These are phyloP conservation scores for Apiospora sp. DNA, from an alignment of 2,329 filamentous ascomycete genomes.

Conservation along the genomic window DNA sequence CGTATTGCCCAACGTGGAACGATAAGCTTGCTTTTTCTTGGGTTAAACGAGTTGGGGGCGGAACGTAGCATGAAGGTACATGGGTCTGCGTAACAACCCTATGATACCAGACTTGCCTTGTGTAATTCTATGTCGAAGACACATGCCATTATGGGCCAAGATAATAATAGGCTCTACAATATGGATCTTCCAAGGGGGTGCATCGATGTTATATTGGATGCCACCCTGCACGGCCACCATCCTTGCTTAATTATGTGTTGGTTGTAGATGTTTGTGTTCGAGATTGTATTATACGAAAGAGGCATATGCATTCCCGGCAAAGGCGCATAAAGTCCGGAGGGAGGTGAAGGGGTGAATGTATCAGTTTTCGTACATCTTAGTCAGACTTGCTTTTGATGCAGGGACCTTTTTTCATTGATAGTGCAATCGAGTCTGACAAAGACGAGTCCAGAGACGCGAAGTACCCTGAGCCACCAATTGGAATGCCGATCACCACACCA, in stretches of 20 bases:
- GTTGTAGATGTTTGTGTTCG: neutral
- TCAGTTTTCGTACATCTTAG: neutral
- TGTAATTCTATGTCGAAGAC: no score
- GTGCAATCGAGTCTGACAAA: no score
- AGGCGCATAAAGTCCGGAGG: neutral
- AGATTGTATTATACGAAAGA: neutral
- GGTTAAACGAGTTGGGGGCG: neutral
- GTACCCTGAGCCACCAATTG: no score
- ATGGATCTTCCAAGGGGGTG: no score
- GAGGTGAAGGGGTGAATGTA: neutral
- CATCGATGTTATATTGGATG: neutral
- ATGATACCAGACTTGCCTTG: neutral
- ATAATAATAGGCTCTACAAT: neutral
- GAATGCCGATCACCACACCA: no score
- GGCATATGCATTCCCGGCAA: neutral
- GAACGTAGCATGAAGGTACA: neutral
- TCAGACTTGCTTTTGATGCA: no score
- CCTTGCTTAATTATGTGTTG: neutral
- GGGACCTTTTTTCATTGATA: no score
- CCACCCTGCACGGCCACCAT: neutral
- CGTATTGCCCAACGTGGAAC: neutral
- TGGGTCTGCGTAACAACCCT: neutral
- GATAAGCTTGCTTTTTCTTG: neutral
- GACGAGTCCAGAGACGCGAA: no score
- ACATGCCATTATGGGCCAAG: neutral